These are phyloP conservation scores for Verticillium tricorpus DNA, from an alignment of 2,329 filamentous ascomycete genomes.

Conservation along the genomic window DNA sequence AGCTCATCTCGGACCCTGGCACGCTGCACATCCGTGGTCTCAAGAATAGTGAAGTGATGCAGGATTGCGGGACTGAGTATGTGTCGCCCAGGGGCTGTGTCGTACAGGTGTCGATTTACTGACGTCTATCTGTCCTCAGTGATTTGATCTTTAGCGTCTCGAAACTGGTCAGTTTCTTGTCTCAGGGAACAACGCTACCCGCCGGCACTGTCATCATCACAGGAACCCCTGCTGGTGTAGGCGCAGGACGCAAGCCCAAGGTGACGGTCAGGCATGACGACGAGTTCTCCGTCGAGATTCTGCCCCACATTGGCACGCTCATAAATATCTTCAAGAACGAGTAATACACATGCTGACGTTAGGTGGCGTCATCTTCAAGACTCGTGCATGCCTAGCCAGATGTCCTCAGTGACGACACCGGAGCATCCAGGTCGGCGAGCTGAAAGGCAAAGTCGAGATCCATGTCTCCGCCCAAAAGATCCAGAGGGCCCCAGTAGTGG, in stretches of 20 bases:
- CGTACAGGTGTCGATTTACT: constrained; percentile 18
- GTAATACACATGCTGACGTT: too few relatives aligned
- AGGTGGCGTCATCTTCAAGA: too few relatives aligned
- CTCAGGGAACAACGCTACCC: constrained; percentile 36
- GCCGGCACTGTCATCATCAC: constrained; percentile 38
- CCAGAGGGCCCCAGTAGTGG: constrained; percentile 21
- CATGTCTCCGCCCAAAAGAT: constrained; percentile 18
- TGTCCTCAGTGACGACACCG: not conserved
- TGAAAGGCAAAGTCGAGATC: constrained; percentile 16
- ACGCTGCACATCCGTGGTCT: constrained; percentile 35
- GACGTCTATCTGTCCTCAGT: constrained; percentile 29
- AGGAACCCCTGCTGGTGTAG: constrained; percentile 37
- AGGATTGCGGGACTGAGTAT: constrained; percentile 32
- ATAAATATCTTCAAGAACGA: constrained; percentile 21
- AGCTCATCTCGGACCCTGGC: constrained; percentile 34
- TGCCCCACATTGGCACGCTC: constrained; percentile 37
- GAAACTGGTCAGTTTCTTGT: constrained; percentile 35
- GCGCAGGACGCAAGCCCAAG: constrained; percentile 30
- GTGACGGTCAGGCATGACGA: constrained; percentile 32
- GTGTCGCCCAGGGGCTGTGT: constrained; percentile 5
- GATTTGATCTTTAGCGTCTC: constrained; percentile 51
- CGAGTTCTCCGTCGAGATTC: constrained; percentile 38
- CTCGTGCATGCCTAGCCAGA: not conserved
- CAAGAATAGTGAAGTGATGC: constrained; percentile 48
- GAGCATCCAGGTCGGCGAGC: constrained; percentile 13